These are phyloP conservation scores for Ustilago loliicola DNA, from an alignment of 1,284 basidiomycete genomes.

Conservation along the genomic window DNA sequence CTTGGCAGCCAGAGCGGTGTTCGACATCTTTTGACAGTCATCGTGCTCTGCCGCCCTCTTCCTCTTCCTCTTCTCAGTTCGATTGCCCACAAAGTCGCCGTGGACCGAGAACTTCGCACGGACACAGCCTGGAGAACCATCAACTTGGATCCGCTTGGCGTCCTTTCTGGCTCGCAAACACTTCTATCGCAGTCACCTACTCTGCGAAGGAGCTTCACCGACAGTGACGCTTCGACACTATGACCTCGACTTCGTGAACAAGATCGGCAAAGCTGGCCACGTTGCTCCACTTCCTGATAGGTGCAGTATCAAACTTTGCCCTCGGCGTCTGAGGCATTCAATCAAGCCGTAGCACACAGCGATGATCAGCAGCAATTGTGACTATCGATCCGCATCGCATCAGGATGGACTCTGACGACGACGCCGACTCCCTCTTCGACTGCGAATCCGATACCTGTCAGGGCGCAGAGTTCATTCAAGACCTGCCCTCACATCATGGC, in stretches of 20 bases:
- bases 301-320: background rate
- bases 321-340: background rate
- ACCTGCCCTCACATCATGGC: background rate
- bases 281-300: background rate
- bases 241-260: background rate
- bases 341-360: background rate
- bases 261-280: background rate
- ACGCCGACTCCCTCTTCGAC: slow-evolving; percentile 40
- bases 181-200: no score
- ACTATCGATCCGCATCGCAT: background rate
- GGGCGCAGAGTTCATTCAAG: background rate
- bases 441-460: slow-evolving; percentile 9
- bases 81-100: background rate
- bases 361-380: background rate
- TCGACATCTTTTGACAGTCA: no score
- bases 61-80: no score
- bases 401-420: slow-evolving; percentile 20
- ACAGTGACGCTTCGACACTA: background rate
- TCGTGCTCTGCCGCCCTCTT: no score
- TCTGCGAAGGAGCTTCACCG: background rate
- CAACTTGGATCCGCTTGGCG: background rate
- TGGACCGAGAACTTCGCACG: background rate
- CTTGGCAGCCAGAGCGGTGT: background rate
- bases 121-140: background rate
- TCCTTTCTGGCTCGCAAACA: background rate